Base-by-base conservation (phyloP, 331 rosid genomes). In the Quercus lobata region DNA sequence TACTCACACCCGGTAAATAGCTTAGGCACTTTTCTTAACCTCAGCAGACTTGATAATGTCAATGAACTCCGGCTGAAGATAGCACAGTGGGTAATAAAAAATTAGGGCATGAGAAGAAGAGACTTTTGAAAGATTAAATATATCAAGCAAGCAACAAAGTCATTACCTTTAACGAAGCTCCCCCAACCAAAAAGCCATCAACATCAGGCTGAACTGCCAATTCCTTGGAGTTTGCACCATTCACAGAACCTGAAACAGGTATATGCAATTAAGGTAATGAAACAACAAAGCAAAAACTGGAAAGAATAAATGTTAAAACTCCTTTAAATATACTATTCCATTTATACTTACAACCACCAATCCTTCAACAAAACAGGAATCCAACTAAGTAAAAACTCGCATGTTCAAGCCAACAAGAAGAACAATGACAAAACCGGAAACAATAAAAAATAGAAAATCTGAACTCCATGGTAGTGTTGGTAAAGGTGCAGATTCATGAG, bases 181-280 rank as follows among this genome's bases (percentile, higher is more conserved):
- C 89, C 46, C 89, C 89, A 44, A 86, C 89, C 85, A 86, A 80
- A 78, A 86, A 86, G 3, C 85, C 87, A 5, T 83, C 87, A 25
- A 86, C 63, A 75, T 86, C 89, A 0, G 85, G 83, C 82, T 86
- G 76, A 57, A 44, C 75, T 9, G 87, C 87, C 57, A 86, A 54
- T 62, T 83, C 89, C 80, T 83, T 80, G 56, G 71, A 74, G 85
- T 86, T 83, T 22, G 83, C 85, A 46, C 85, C 85, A 55, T 74
- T 86, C 15, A 86, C 89, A 55, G 89, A 86, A 29, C 89, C 89
- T 86, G 83, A 32, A 37, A 53, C 6, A 21, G 37, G 18, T 52
- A 76, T 69, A 25, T 53, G 9, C 24, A 56, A 68, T 79, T 34
- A 4, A 56, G n/a, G 56, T 55, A 61, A 71, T 22, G n/a, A 71